Conservation (phyloP, 164 flowering plant species). For the Warburgia ugandensis region DNA sequence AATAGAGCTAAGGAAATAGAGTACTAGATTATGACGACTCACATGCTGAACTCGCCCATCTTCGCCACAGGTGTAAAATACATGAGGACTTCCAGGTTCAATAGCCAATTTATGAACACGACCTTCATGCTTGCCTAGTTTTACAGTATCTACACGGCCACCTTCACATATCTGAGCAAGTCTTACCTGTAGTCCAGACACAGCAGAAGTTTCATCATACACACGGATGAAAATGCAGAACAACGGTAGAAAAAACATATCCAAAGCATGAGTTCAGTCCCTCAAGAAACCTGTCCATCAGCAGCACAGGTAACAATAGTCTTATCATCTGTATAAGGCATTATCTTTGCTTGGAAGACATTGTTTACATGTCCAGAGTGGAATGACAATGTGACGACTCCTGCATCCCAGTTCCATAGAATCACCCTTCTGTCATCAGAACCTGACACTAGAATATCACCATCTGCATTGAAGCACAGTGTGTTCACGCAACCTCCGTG, state of each 20-base stretch:
- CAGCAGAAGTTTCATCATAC: background rate
- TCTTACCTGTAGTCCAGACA: conserved; percentile 40
- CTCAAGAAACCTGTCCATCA: conserved; percentile 59
- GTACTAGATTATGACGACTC: conserved; percentile 9
- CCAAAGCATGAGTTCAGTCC: background rate
- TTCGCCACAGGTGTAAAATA: conserved; percentile 65
- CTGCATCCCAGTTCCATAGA: conserved; percentile 54
- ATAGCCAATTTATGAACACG: conserved; percentile 56
- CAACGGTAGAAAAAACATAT: background rate
- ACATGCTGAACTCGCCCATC: conserved; percentile 75
- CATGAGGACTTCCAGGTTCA: conserved; percentile 75
- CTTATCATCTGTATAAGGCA: conserved; percentile 66
- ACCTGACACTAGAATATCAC: conserved; percentile 63
- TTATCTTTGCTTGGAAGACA: conserved; percentile 49
- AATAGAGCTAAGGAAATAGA: background rate
- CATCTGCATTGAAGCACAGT: conserved; percentile 51
- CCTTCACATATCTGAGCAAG: conserved; percentile 40
- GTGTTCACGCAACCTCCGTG: conserved; percentile 69
- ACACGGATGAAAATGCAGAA: background rate
- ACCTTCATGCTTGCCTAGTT: conserved; percentile 51
- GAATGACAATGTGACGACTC: conserved; percentile 30
- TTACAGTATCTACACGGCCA: conserved; percentile 48
- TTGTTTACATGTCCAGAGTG: conserved; percentile 54
- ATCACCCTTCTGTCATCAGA: conserved; percentile 59
- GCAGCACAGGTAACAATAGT: conserved; percentile 54